phyloP scores from a whole-genome alignment of 108 stramenopile genomes.

The Skeletonema marinoi region DNA sequence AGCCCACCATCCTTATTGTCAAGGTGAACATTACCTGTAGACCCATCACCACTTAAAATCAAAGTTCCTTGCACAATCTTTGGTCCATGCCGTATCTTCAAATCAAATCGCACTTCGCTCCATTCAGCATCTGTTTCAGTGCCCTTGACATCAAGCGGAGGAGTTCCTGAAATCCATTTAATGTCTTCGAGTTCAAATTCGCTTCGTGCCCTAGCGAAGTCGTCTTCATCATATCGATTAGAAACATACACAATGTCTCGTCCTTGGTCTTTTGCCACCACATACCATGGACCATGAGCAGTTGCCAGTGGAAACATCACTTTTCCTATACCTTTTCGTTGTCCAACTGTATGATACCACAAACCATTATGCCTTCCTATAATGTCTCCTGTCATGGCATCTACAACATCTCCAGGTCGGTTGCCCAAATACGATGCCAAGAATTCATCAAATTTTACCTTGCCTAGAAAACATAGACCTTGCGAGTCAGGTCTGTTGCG shows the following conservation, averaged over 20 bases:
- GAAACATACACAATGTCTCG: constrained; percentile 84
- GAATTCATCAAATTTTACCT: constrained; percentile 95
- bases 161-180: constrained; percentile 76
- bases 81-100: constrained; percentile 96
- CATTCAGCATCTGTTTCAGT: constrained; percentile 23
- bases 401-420: constrained; percentile 78
- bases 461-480: constrained; percentile 95
- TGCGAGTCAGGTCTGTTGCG: constrained; percentile 88
- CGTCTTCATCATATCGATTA: constrained; percentile 87
- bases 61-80: constrained; percentile 70
- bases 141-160: constrained; percentile 44
- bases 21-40: constrained; percentile 57
- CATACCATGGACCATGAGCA: constrained; percentile 95
- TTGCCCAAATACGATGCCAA: constrained; percentile 86
- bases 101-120: constrained; percentile 50
- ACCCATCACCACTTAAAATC: constrained; percentile 40
- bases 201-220: constrained; percentile 59
- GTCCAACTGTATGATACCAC: constrained; percentile 98
- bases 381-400: constrained; percentile 77
- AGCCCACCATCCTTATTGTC: constrained; percentile 89
- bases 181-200: constrained; percentile 88
- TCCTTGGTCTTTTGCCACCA: constrained; percentile 89
- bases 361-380: constrained; percentile 92
- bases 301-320: constrained; percentile 73
- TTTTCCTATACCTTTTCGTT: constrained; percentile 94